phyloP scores from a whole-genome alignment of 495 filamentous ascomycete genomes.

The Neurospora sp. region DNA sequence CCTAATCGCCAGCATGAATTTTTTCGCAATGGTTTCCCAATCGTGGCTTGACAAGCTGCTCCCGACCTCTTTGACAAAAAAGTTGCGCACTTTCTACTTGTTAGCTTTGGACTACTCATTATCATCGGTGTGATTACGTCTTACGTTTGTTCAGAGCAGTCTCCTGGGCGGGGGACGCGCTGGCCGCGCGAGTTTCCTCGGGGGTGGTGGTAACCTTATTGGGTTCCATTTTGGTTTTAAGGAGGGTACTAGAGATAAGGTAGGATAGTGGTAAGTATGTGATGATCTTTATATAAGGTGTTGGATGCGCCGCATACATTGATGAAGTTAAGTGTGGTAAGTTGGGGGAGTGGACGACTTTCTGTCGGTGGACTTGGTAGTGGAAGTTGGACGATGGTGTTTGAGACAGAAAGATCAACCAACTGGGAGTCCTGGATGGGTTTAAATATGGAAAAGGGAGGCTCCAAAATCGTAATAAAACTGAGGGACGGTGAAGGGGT shows the following conservation, averaged over 20 bases:
- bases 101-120: neutral
- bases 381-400: no score
- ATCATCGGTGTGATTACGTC: neutral
- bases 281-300: neutral
- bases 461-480: neutral
- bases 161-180: neutral
- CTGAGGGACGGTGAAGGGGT: neutral
- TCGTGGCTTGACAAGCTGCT: neutral
- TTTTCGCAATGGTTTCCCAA: neutral
- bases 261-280: neutral
- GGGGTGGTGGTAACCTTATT: neutral
- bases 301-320: neutral
- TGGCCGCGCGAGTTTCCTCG: neutral
- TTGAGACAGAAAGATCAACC: neutral
- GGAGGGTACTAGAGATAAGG: neutral
- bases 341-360: no score
- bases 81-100: neutral
- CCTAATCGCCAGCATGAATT: neutral
- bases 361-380: no score
- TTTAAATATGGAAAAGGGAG: neutral
- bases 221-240: neutral
- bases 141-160: neutral
- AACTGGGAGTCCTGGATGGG: no score
- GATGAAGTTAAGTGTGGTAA: no score
- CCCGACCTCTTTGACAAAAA: neutral